phyloP scores from a whole-genome alignment of 352 stramenopile species.

The Pythium aristosporum region DNA sequence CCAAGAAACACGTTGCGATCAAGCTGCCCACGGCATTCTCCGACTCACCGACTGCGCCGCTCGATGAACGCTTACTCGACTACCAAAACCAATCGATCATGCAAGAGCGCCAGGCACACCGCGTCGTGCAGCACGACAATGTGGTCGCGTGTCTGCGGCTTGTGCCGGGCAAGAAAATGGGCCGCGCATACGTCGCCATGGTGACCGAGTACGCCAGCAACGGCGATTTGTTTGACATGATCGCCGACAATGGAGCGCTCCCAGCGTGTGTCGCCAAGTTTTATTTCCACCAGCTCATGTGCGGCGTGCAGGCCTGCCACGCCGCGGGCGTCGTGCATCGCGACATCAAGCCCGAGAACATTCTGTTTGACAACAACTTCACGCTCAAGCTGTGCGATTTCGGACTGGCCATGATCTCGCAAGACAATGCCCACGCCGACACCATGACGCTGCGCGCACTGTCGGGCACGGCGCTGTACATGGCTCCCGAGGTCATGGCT shows the following conservation, averaged over 20 bases:
- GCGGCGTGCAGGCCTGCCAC: constrained; percentile 77
- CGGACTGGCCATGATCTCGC: constrained; percentile 64
- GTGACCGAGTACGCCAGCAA: constrained; percentile 80
- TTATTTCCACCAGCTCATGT: constrained; percentile 82
- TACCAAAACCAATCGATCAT: constrained; percentile 64
- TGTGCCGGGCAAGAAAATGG: constrained; percentile 44
- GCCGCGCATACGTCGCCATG: constrained; percentile 63
- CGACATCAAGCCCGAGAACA: constrained; percentile 88
- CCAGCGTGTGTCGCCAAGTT: constrained; percentile 58
- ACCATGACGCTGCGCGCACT: constrained; percentile 51
- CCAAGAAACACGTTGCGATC: constrained; percentile 57
- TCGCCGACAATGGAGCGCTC: constrained; percentile 70
- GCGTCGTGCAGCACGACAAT: constrained; percentile 53
- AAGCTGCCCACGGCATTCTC: constrained; percentile 59
- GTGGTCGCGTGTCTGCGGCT: constrained; percentile 47
- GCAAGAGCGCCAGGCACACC: constrained; percentile 60
- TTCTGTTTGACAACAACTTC: constrained; percentile 76
- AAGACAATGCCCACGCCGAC: constrained; percentile 22
- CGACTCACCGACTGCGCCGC: constrained; percentile 5
- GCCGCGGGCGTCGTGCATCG: constrained; percentile 73
- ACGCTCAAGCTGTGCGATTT: constrained; percentile 94
- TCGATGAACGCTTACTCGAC: constrained; percentile 45
- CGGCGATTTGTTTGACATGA: constrained; percentile 86
- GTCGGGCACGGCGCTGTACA: constrained; percentile 86
- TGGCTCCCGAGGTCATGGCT: constrained; percentile 82